Evolutionary conservation across 179 eudicot genomes (phyloP).

Genomic region (Heliamphora pulchella): DNA sequence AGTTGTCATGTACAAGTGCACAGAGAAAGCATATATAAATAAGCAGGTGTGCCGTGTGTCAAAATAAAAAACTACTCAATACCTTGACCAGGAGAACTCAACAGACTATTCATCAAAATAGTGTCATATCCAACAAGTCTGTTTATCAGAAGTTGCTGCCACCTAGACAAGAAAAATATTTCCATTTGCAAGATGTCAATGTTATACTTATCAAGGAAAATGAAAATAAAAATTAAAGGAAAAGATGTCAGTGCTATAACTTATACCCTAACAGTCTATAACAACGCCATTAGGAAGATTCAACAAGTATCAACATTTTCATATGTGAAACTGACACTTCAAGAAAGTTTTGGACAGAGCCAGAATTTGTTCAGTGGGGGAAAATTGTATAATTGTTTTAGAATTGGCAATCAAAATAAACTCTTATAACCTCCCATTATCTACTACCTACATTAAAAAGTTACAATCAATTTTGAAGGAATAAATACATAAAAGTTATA

Average conservation of each 20-base stretch:
- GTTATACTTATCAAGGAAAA: neutral
- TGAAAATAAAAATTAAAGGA: neutral
- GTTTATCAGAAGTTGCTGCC: conserved; percentile 97
- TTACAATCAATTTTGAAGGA: too few species aligned
- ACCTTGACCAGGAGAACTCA: conserved; percentile 92
- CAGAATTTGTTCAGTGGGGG: too few species aligned
- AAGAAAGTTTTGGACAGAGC: neutral
- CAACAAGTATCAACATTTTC: neutral
- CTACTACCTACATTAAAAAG: too few species aligned
- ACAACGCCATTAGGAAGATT: neutral
- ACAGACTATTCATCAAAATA: conserved; percentile 88
- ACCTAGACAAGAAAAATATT: conserved; percentile 37
- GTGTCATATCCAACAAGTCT: conserved; percentile 97
- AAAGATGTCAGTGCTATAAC: neutral
- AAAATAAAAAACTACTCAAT: conserved; percentile 18
- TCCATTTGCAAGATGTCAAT: conserved; percentile 12
- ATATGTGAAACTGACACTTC: neutral
- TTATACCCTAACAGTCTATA: neutral
- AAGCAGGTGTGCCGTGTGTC: neutral
- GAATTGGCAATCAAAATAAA: too few species aligned
- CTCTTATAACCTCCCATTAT: too few species aligned
- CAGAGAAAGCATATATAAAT: neutral
- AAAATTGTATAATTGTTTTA: too few species aligned
- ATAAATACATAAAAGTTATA: too few species aligned
- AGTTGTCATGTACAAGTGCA: neutral